A percentile compares a stretch with the other conserved stretches of the same genome.
Evolutionary conservation across 257 asterid genomes (phyloP).

Genomic region (Cynanchum wilfordii): DNA sequence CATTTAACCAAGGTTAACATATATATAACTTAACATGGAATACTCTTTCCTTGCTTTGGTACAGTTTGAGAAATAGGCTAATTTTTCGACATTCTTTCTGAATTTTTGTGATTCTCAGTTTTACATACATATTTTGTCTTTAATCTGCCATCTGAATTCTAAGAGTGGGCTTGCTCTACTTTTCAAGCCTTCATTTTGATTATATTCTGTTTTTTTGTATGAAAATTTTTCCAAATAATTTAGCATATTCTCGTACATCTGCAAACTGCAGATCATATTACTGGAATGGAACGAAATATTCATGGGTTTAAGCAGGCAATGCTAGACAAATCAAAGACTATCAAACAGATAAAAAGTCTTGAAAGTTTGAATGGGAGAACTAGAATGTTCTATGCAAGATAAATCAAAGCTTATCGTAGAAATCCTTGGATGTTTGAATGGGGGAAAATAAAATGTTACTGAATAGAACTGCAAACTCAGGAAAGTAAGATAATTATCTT

Average conservation of each 20-base stretch:
- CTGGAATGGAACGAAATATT: neutral
- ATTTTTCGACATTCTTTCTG: neutral
- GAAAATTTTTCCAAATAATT: neutral
- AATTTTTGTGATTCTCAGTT: neutral
- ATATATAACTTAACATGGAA: neutral
- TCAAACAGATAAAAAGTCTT: neutral
- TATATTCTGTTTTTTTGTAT: neutral
- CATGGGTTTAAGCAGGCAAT: no score
- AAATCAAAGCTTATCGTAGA: neutral
- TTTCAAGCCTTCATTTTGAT: neutral
- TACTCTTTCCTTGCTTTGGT: neutral
- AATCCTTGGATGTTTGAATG: neutral
- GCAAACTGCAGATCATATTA: neutral
- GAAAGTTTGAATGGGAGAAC: neutral
- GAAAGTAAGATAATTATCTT: neutral
- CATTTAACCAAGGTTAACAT: no score
- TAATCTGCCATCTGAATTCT: neutral
- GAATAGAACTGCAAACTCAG: neutral
- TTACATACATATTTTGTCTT: neutral
- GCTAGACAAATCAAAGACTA: no score
- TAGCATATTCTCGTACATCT: neutral
- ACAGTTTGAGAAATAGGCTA: neutral
- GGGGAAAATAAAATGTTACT: neutral
- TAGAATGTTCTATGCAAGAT: neutral
- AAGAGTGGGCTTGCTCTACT: neutral